Evolutionary conservation across 352 stramenopile genomes (phyloP), one percentile per base, ranked within the genome.

Genomic region (Phytophthora pistaciae): DNA sequence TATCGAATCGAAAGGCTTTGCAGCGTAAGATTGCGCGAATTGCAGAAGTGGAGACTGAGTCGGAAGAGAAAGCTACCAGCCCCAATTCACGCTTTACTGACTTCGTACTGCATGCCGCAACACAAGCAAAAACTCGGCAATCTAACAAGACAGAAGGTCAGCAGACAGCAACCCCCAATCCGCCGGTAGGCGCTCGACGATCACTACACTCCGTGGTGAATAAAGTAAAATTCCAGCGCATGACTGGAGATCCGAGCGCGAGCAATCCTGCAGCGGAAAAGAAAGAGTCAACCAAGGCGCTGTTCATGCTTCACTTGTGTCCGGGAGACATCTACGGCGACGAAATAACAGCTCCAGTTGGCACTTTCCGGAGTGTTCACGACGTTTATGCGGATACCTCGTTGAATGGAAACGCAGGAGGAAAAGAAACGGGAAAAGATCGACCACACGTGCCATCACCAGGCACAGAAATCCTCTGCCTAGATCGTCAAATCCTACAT

Each of bases 251-350:
- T 49, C 21, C 46, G 4, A 69, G n/a, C 3, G 27, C 18, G 33
- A 46, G 9, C 48, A 46, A 54, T 58, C 46, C 44, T 25, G 21
- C 75, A 55, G 6, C 23, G 56, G 16, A 55, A 58, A 21, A 56
- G 57, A 55, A 82, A 73, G 58, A 63, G 65, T 16, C 54, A 46
- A 44, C 23, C 21, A 67, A 65, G 63, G 20, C 60, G 10, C 70
- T 83, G 0, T 74, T 90, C 25, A 62, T 91, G 21, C 86, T 83
- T 29, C 54, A 83, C 20, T 53, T 92, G 20, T 55, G 63, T 0
- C 68, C 68, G 0, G 85, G 85, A 5, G 85, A 91, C 40, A 72
- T 88, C 38, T 87, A 83, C 27, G 83, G 83, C 0, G 83, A 90
- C 11, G 85, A 92, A 46, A 69, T 81, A 9, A 67, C 82, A n/a